Conservation (phyloP, 2,329 filamentous ascomycete species). For the Emericellopsis cladophorae region DNA sequence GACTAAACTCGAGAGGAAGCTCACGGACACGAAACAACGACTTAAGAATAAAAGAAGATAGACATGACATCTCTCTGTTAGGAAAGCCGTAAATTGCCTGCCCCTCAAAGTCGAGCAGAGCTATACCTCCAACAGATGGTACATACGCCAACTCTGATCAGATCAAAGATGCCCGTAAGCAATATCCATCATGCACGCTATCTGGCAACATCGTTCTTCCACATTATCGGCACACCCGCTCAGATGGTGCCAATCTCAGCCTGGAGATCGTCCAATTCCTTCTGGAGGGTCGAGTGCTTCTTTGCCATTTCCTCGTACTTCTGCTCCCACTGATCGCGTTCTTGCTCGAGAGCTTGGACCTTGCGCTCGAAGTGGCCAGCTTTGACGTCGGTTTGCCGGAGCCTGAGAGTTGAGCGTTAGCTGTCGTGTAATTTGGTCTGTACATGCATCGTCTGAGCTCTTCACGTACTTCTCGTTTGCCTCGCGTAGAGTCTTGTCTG, state of each 20-base stretch:
- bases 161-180: too few species aligned
- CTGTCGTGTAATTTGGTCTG: background rate
- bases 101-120: too few species aligned
- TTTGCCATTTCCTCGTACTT: slow-evolving; percentile 97
- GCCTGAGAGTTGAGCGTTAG: slow-evolving; percentile 39
- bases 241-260: slow-evolving; percentile 88
- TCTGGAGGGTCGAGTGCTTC: slow-evolving; percentile 74
- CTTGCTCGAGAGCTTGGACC: slow-evolving; percentile 87
- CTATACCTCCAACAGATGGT: too few species aligned
- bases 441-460: background rate
- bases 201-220: background rate
- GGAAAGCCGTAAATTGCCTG: too few species aligned
- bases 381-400: slow-evolving; percentile 98
- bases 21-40: slow-evolving; percentile 58
- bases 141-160: too few species aligned
- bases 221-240: too few species aligned
- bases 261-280: slow-evolving; percentile 86
- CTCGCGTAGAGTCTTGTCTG: slow-evolving; percentile 91
- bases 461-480: slow-evolving; percentile 89
- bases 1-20: slow-evolving; percentile 70
- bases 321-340: slow-evolving; percentile 87
- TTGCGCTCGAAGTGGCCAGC: slow-evolving; percentile 98
- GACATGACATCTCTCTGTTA: slow-evolving; percentile 2
- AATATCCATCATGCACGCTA: too few species aligned
- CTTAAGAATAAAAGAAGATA: slow-evolving; percentile 38